These are phyloP conservation scores for Candida railenensis DNA, from an alignment of 805 yeast genomes.

Conservation along the genomic window DNA sequence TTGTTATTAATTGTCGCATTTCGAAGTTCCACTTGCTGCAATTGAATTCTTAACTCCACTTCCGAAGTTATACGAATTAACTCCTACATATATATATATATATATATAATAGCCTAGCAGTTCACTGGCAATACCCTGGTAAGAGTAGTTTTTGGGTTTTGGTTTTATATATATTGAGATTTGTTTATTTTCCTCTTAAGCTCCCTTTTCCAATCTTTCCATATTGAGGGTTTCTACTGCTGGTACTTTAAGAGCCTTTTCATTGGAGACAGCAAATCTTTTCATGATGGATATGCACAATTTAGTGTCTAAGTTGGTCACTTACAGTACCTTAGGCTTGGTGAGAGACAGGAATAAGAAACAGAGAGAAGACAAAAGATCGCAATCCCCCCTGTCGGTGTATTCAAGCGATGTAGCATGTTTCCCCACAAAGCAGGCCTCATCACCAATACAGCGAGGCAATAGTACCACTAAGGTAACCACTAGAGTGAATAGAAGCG, in stretches of 20 bases:
- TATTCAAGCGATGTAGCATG: background rate
- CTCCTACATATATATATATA: no score
- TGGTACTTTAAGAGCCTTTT: background rate
- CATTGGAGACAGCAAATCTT: background rate
- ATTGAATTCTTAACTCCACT: no score
- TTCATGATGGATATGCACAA: constrained; percentile 5
- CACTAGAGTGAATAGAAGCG: background rate
- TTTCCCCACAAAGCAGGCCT: background rate
- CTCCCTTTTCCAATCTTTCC: no score
- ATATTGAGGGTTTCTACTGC: no score
- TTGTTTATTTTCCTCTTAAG: no score
- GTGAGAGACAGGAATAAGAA: constrained; percentile 1
- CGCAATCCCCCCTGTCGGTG: background rate
- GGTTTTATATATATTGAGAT: no score
- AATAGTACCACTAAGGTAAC: background rate
- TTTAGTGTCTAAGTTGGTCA: constrained; percentile 3
- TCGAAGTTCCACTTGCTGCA: no score
- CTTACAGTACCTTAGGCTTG: constrained; percentile 4
- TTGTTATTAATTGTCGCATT: no score
- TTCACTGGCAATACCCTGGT: no score
- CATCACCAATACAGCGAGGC: background rate
- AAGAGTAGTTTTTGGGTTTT: no score
- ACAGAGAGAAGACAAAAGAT: background rate
- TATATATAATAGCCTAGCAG: no score
- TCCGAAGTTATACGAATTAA: no score